These are phyloP conservation scores for Talaromyces pinophilus DNA, from an alignment of 2,329 filamentous ascomycete species.

Conservation along the genomic window DNA sequence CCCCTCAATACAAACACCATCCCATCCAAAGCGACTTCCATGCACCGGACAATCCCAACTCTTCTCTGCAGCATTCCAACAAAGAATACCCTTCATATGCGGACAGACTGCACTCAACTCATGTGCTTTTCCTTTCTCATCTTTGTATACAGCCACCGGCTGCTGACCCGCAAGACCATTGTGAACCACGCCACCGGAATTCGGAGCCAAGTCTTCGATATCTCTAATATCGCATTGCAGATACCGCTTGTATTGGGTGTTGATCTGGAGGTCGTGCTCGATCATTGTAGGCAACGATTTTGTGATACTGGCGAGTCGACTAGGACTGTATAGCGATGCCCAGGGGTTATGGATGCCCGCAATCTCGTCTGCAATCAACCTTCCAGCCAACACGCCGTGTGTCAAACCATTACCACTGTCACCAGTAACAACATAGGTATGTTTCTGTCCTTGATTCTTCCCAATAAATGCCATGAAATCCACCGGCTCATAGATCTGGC, in stretches of 20 bases:
- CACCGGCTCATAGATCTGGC: not conserved
- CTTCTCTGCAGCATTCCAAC: slow-evolving; percentile 4
- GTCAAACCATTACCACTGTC: slow-evolving; percentile 3
- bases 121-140: not conserved
- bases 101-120: slow-evolving; percentile 3
- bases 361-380: slow-evolving; percentile 2
- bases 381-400: slow-evolving; percentile 3
- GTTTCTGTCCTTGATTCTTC: slow-evolving; percentile 5
- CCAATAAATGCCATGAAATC: slow-evolving; percentile 3
- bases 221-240: not conserved
- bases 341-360: not conserved
- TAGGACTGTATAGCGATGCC: not conserved
- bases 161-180: not conserved
- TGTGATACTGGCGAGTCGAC: not conserved
- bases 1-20: slow-evolving; percentile 3
- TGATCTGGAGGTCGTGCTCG: not conserved
- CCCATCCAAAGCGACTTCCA: not conserved
- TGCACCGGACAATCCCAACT: slow-evolving; percentile 12
- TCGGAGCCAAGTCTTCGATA: slow-evolving; percentile 8
- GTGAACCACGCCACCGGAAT: not conserved
- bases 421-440: slow-evolving; percentile 1
- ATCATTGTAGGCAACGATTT: not conserved
- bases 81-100: not conserved
- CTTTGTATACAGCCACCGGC: not conserved
- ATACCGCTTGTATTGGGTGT: slow-evolving; percentile 7